A percentile compares a stretch with the other conserved stretches of the same genome.
Evolutionary conservation across 805 yeast species (phyloP).

Genomic region (Metschnikowia aberdeeniae): DNA sequence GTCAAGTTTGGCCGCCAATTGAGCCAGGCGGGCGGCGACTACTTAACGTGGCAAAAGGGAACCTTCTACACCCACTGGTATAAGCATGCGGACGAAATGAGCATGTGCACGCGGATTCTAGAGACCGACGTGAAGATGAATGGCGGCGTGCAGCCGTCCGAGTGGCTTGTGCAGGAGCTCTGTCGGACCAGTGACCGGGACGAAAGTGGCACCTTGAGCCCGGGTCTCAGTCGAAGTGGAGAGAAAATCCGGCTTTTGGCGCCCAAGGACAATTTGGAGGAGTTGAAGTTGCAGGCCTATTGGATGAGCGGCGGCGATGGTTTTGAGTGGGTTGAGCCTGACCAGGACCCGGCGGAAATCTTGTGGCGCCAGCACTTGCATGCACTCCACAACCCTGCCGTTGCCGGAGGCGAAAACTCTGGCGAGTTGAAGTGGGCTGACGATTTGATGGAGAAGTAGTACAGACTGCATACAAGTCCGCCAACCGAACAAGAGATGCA

Average conservation of each 20-base stretch:
- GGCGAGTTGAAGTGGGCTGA: slow-evolving; percentile 39
- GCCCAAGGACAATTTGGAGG: slow-evolving; percentile 49
- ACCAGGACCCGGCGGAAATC: slow-evolving; percentile 38
- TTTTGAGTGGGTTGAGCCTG: slow-evolving; percentile 22
- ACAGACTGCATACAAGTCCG: too few relatives aligned
- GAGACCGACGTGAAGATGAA: slow-evolving; percentile 59
- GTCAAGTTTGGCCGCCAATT: slow-evolving; percentile 40
- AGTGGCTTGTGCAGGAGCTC: slow-evolving; percentile 34
- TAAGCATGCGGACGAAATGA: slow-evolving; percentile 62
- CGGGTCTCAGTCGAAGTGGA: slow-evolving; percentile 37
- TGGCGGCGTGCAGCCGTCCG: slow-evolving; percentile 32
- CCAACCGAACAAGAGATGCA: too few relatives aligned
- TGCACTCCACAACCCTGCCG: slow-evolving; percentile 16
- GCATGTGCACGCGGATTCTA: slow-evolving; percentile 59
- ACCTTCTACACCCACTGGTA: slow-evolving; percentile 62
- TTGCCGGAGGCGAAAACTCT: slow-evolving; percentile 11
- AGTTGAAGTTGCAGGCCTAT: slow-evolving; percentile 68
- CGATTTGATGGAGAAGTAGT: slow-evolving; percentile 18
- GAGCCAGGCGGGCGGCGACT: slow-evolving; percentile 47
- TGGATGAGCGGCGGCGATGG: slow-evolving; percentile 63
- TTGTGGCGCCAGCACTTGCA: slow-evolving; percentile 34
- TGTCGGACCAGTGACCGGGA: slow-evolving; percentile 29
- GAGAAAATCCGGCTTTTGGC: slow-evolving; percentile 36
- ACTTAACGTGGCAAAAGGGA: slow-evolving; percentile 60
- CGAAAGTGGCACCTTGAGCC: slow-evolving; percentile 25